A percentile compares a stretch with the other conserved stretches of the same genome.
Evolutionary conservation across 257 asterid species (phyloP).

Genomic region (Vinca minor): DNA sequence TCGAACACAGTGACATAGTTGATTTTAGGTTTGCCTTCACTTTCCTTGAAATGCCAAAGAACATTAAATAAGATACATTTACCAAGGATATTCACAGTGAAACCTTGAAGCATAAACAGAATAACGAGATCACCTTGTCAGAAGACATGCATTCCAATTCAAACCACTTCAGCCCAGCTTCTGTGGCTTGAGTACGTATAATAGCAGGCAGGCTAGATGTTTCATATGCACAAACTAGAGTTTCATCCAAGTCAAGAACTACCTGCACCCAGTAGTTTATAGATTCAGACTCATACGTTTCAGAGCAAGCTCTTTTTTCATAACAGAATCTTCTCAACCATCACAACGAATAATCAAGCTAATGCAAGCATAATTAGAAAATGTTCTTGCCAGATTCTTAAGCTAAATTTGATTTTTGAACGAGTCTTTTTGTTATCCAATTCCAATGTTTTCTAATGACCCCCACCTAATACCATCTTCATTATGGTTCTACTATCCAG

Average conservation of each 20-base stretch:
- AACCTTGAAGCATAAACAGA: background rate
- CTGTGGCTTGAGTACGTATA: conserved; percentile 71
- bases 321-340: background rate
- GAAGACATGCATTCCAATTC: conserved; percentile 62
- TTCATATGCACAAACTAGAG: conserved; percentile 82
- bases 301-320: background rate
- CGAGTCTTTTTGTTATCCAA: background rate
- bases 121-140: conserved; percentile 45
- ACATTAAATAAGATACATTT: conserved; percentile 1
- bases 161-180: conserved; percentile 81
- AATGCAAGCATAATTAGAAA: background rate
- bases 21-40: conserved; percentile 71
- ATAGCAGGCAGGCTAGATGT: conserved; percentile 64
- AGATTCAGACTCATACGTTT: background rate
- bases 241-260: conserved; percentile 93
- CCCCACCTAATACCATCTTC: conserved; percentile 4
- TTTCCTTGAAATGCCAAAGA: conserved; percentile 22
- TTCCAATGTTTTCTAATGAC: background rate
- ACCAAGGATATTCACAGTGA: background rate
- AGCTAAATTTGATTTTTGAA: background rate
- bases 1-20: conserved; percentile 90
- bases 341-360: background rate
- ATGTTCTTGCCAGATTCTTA: background rate
- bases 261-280: conserved; percentile 44
- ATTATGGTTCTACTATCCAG: background rate